These are phyloP conservation scores for Zostera marina DNA, from an alignment of 116 monocot species.

Conservation along the genomic window DNA sequence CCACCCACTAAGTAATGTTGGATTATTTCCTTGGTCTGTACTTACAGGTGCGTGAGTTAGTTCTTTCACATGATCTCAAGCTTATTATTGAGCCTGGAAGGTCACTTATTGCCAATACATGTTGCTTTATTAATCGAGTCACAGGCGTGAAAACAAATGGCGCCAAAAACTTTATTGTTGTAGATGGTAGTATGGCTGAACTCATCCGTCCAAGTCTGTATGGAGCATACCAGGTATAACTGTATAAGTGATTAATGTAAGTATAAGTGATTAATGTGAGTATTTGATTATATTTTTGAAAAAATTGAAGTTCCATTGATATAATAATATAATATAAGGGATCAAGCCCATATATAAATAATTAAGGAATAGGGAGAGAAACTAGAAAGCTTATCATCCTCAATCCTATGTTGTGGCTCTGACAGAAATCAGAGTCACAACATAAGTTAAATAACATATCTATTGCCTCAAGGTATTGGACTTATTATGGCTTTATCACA, in stretches of 20 bases:
- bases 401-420: no score
- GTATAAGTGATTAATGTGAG: no score
- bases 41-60: constrained; percentile 78
- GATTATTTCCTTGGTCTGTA: constrained; percentile 3
- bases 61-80: constrained; percentile 56
- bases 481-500: no score
- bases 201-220: constrained; percentile 93
- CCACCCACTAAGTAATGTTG: neutral
- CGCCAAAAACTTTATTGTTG: constrained; percentile 85
- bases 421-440: no score
- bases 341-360: no score
- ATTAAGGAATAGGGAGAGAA: no score
- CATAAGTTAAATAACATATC: no score
- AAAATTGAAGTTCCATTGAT: no score
- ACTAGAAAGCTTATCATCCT: no score
- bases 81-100: constrained; percentile 99
- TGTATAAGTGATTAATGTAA: neutral
- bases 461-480: no score
- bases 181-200: constrained; percentile 96
- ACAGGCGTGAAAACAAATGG: constrained; percentile 99
- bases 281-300: no score
- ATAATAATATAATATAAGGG: no score
- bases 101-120: constrained; percentile 97
- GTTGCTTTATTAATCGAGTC: constrained; percentile 90
- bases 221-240: constrained; percentile 95